These are phyloP conservation scores for Blastobotrys serpentis DNA, from an alignment of 1,139 yeast species.

Conservation along the genomic window DNA sequence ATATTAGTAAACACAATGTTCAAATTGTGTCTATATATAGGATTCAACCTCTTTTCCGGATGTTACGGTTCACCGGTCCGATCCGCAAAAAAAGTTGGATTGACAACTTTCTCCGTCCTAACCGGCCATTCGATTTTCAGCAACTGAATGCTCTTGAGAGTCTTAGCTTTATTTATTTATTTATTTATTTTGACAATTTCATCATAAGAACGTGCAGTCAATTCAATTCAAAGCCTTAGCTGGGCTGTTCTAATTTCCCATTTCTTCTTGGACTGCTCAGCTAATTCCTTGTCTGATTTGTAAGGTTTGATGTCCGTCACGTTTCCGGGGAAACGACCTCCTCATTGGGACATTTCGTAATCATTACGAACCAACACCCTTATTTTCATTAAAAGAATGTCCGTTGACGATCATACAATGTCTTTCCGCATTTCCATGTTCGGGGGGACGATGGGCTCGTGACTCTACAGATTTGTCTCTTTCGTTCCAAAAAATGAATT, in stretches of 20 bases:
- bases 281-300: background rate
- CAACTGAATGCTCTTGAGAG: too few relatives aligned
- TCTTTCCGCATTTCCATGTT: too few relatives aligned
- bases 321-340: background rate
- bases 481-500: too few relatives aligned
- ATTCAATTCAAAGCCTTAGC: too few relatives aligned
- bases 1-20: background rate
- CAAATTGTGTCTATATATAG: constrained; percentile 1
- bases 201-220: too few relatives aligned
- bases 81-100: background rate
- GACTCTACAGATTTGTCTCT: too few relatives aligned
- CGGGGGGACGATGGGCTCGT: background rate
- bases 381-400: too few relatives aligned
- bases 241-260: too few relatives aligned
- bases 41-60: background rate
- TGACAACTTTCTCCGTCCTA: background rate
- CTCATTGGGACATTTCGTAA: too few relatives aligned
- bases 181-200: too few relatives aligned
- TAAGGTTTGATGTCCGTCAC: background rate
- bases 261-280: too few relatives aligned
- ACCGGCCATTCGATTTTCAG: background rate
- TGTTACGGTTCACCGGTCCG: background rate
- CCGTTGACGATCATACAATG: too few relatives aligned
- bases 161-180: background rate
- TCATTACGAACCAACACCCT: background rate